Evolutionary conservation across 805 yeast genomes (phyloP).

Genomic region (Debaryomyces tyrocola): DNA sequence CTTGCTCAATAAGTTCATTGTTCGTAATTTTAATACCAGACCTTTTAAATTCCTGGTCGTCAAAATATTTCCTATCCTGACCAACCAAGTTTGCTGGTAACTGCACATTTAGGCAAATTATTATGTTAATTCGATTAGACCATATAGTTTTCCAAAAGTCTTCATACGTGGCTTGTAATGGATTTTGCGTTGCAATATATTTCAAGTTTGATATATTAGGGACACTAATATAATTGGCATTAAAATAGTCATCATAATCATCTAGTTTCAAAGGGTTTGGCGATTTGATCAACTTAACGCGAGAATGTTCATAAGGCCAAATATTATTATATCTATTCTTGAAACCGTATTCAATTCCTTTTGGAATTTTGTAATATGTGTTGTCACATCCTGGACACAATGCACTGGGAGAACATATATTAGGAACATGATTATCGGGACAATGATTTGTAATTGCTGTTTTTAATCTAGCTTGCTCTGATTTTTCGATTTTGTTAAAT

Average conservation of each 20-base stretch:
- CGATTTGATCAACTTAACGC: conserved; percentile 34
- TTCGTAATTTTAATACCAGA: conserved; percentile 13
- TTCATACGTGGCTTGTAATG: conserved; percentile 39
- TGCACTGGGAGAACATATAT: conserved; percentile 38
- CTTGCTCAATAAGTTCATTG: conserved; percentile 6
- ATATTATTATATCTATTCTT: conserved; percentile 47
- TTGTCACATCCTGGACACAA: conserved; percentile 45
- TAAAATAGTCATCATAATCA: conserved; percentile 40
- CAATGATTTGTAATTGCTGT: conserved; percentile 25
- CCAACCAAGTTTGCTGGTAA: conserved; percentile 15
- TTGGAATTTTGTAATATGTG: conserved; percentile 38
- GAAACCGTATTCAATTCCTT: conserved; percentile 45
- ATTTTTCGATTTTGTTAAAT: conserved; percentile 38
- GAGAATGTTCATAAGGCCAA: conserved; percentile 51
- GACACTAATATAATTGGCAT: conserved; percentile 43
- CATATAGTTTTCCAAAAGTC: conserved; percentile 45
- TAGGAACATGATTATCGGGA: conserved; percentile 13
- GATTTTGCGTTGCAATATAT: conserved; percentile 49
- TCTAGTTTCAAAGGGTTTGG: conserved; percentile 10
- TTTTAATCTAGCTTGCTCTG: conserved; percentile 38
- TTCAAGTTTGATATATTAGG: conserved; percentile 20
- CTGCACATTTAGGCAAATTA: conserved; percentile 37
- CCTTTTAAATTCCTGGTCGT: conserved; percentile 16
- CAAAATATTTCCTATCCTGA: conserved; percentile 16
- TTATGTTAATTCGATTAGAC: conserved; percentile 32